Evolutionary conservation across 2,329 filamentous ascomycete species (phyloP), one percentile per base, ranked within the genome.

Genomic region (Ophiostoma triangulosporum): DNA sequence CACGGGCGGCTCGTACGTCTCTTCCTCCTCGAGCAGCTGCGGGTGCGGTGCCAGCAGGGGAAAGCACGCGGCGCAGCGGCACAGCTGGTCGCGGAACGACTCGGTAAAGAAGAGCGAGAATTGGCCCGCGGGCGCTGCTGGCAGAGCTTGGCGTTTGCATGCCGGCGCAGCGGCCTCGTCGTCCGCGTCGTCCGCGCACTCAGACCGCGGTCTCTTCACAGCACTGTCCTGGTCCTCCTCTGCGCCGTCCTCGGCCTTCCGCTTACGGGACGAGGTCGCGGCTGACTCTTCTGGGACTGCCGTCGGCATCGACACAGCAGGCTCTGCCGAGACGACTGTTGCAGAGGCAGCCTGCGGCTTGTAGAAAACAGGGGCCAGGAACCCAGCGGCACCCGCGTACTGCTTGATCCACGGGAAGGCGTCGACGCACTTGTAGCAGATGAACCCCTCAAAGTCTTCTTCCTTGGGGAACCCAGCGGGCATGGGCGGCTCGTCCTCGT

Each of bases 371-470:
- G 90, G 77, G 0, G 80, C 73, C 0, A 97, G 72, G 62, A 98
- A 97, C 0, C 90, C 89, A 0, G 79, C 64, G 0, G 86, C 79
- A 2, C 85, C 84, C 6, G 87, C 89, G 64, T 97, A 97, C 58
- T 75, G 74, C 70, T 91, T 94, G 66, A 97, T 84, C 93, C 93
- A 98, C 0, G 89, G 87, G 61, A 89, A 80, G 1, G 88, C 80
- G 38, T 90, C 82, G 14, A 95, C 77, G 61, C 93, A 98, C 64
- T 95, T 94, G 72, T 93, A 95, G 72, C 93, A 98, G 35, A 98
- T 77, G 62, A 97, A 85, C 27, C 84, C 80, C 52, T 94, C 88
- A 59, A 98, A 98, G 29, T 85, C 81, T 27, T 95, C 88, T 62
- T 97, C 91, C 0, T 77, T 74, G 0, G 93, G 93, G 60, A 98